phyloP scores from a whole-genome alignment of 495 filamentous ascomycete species.

The Talaromyces nanjingensis region DNA sequence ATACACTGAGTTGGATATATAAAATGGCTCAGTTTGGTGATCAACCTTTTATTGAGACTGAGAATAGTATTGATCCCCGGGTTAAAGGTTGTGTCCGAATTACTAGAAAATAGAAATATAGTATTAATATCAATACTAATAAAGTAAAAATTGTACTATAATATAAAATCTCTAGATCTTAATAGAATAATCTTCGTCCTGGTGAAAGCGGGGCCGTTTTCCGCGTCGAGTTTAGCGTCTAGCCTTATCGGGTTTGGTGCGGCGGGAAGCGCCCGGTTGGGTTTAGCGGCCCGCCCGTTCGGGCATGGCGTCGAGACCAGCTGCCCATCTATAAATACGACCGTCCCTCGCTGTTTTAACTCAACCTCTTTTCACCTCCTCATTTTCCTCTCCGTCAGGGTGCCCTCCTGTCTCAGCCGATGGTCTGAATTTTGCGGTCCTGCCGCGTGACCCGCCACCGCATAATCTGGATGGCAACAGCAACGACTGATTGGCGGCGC shows the following conservation, averaged over 20 bases:
- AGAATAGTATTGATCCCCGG: no score
- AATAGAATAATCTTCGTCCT: neutral
- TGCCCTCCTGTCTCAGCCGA: neutral
- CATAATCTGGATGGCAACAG: neutral
- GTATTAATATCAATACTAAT: no score
- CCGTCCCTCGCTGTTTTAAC: constrained; percentile 7
- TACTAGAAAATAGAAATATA: no score
- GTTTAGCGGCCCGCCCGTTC: constrained; percentile 7
- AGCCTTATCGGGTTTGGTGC: neutral
- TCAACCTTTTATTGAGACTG: no score
- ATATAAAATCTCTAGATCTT: no score
- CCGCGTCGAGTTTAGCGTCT: neutral
- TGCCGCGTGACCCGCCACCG: constrained; percentile 4
- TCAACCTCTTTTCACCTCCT: constrained; percentile 3
- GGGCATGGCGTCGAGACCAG: constrained; percentile 1
- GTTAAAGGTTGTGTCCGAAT: no score
- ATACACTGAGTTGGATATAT: no score
- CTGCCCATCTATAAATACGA: constrained; percentile 6
- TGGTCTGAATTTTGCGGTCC: neutral
- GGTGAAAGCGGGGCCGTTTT: neutral
- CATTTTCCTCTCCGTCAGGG: neutral
- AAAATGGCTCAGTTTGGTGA: no score
- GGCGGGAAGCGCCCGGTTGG: neutral
- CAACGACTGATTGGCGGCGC: constrained; percentile 2
- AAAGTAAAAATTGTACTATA: no score